Percentiles rank a stretch among this genome's conserved stretches.
Conservation (phyloP, 2,329 filamentous ascomycete species). For the Cladophialophora carrionii region DNA sequence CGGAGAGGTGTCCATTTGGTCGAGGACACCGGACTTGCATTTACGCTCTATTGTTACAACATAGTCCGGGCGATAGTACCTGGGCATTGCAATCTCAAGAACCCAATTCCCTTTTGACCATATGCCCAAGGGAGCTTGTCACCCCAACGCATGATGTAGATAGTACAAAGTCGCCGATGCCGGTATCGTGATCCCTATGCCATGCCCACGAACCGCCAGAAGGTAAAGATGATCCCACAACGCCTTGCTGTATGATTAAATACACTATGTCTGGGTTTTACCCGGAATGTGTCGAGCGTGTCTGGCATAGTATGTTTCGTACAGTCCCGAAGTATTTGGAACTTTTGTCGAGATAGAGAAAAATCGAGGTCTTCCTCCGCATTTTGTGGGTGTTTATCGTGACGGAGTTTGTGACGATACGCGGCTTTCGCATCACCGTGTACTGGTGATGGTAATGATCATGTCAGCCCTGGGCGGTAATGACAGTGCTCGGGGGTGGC, state of each 20-base stretch:
- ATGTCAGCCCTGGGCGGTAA: slow-evolving; percentile 43
- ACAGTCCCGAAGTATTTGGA: slow-evolving; percentile 2
- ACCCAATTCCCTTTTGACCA: not conserved
- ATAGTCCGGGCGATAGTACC: not conserved
- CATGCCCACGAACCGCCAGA: not conserved
- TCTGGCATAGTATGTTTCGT: not conserved
- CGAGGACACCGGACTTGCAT: not conserved
- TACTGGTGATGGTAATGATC: not conserved
- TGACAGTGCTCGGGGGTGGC: slow-evolving; percentile 42
- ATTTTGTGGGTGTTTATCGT: not conserved
- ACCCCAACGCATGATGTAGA: not conserved
- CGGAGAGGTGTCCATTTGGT: not conserved
- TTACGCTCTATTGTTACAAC: slow-evolving; percentile 26
- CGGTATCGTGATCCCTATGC: not conserved
- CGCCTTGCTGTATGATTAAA: slow-evolving; percentile 34
- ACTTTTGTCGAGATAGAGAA: not conserved
- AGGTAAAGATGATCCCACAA: slow-evolving; percentile 11
- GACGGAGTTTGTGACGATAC: slow-evolving; percentile 8
- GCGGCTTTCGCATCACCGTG: not conserved
- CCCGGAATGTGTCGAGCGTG: not conserved
- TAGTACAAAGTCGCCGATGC: not conserved
- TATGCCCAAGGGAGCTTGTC: not conserved
- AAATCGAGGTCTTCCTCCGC: not conserved
- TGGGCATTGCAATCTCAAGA: not conserved
- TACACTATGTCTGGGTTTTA: slow-evolving; percentile 9